These are phyloP conservation scores for Microcera coccophila DNA, from an alignment of 2,329 filamentous ascomycete genomes.

Conservation along the genomic window DNA sequence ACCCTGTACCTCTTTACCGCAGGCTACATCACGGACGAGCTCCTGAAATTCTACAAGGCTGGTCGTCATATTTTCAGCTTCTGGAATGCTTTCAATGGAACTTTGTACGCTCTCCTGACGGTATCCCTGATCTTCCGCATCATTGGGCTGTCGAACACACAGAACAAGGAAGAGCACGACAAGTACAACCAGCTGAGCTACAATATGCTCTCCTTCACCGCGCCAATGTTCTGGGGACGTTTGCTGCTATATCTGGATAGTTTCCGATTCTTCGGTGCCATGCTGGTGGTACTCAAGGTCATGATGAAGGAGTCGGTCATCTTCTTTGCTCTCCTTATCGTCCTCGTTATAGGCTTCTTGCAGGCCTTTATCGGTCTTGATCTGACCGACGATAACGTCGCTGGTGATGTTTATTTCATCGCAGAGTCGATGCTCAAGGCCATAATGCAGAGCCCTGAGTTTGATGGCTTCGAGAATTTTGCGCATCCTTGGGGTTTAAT, in stretches of 20 bases:
- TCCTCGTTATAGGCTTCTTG: slow-evolving; percentile 82
- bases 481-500: slow-evolving; percentile 90
- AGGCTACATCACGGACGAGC: slow-evolving; percentile 85
- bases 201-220: slow-evolving; percentile 88
- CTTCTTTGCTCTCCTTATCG: slow-evolving; percentile 85
- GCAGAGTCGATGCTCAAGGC: slow-evolving; percentile 81
- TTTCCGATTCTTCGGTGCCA: slow-evolving; percentile 93
- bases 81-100: slow-evolving; percentile 92
- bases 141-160: slow-evolving; percentile 65
- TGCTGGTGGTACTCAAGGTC: slow-evolving; percentile 93
- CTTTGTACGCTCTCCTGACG: slow-evolving; percentile 74
- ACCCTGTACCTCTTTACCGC: slow-evolving; percentile 87
- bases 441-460: slow-evolving; percentile 88
- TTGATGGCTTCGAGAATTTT: slow-evolving; percentile 82
- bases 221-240: slow-evolving; percentile 95
- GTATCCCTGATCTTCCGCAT: slow-evolving; percentile 77
- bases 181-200: slow-evolving; percentile 80
- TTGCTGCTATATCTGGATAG: slow-evolving; percentile 90
- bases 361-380: slow-evolving; percentile 94
- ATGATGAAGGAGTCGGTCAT: slow-evolving; percentile 95
- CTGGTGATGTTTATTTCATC: slow-evolving; percentile 69
- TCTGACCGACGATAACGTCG: slow-evolving; percentile 67
- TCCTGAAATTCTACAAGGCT: slow-evolving; percentile 88
- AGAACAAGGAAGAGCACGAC: slow-evolving; percentile 43
- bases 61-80: slow-evolving; percentile 88